These are phyloP conservation scores for Claviceps sorghi DNA, from an alignment of 2,329 filamentous ascomycete genomes.

Conservation along the genomic window DNA sequence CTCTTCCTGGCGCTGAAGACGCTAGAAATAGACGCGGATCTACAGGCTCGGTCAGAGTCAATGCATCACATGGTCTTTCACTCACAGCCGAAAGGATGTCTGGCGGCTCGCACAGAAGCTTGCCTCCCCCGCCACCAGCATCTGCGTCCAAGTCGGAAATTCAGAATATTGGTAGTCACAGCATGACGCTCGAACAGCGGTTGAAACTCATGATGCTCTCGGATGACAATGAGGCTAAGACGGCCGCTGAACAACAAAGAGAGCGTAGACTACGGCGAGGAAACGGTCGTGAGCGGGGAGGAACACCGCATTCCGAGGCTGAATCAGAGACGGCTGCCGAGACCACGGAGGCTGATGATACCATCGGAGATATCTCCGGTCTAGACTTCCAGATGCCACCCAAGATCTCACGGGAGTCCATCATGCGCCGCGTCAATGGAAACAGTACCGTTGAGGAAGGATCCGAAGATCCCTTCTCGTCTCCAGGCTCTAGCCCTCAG, in stretches of 20 bases:
- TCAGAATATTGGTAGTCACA: slow-evolving; percentile 56
- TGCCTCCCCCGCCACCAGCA: slow-evolving; percentile 61
- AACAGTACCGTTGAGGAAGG: slow-evolving; percentile 39
- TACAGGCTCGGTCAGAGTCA: slow-evolving; percentile 32
- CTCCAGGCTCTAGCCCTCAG: slow-evolving; percentile 42
- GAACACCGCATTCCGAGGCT: slow-evolving; percentile 27
- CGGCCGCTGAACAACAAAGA: slow-evolving; percentile 49
- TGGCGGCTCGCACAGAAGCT: slow-evolving; percentile 47
- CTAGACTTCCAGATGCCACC: slow-evolving; percentile 54
- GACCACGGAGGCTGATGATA: slow-evolving; percentile 41
- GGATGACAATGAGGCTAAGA: slow-evolving; percentile 42
- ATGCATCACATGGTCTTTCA: slow-evolving; percentile 49
- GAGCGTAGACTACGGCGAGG: slow-evolving; percentile 55
- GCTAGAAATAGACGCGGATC: slow-evolving; percentile 24
- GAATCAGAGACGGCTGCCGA: slow-evolving; percentile 21
- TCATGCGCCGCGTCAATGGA: slow-evolving; percentile 73
- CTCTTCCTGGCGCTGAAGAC: slow-evolving; percentile 52
- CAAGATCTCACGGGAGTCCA: slow-evolving; percentile 85
- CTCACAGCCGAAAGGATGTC: slow-evolving; percentile 59
- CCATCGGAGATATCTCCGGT: slow-evolving; percentile 43
- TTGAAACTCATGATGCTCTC: slow-evolving; percentile 81
- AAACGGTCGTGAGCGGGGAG: slow-evolving; percentile 34
- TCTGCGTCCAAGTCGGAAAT: slow-evolving; percentile 60
- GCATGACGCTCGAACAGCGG: slow-evolving; percentile 75
- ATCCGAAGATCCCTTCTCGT: slow-evolving; percentile 50